Conservation (phyloP, 1,284 basidiomycete genomes). For the Porodaedalea pini region DNA sequence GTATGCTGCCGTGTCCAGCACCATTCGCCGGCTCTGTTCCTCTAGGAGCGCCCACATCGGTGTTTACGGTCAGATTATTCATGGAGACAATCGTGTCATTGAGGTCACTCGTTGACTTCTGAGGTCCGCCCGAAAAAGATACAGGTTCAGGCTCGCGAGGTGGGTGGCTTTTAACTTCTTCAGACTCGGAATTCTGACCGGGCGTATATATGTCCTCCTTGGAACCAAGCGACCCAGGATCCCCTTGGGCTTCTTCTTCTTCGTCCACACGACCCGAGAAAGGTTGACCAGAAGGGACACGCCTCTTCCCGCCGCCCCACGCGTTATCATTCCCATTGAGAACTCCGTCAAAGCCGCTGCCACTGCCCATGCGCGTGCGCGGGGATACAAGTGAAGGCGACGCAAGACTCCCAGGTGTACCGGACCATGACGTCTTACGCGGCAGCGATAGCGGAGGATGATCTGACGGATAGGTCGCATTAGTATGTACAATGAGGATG, state of each 20-base stretch:
- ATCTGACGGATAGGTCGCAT: slow-evolving; percentile 34
- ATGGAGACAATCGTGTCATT: not conserved
- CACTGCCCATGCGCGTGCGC: slow-evolving; percentile 56
- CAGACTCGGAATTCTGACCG: slow-evolving; percentile 9
- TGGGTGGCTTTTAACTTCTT: slow-evolving; percentile 11
- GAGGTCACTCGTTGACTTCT: not conserved
- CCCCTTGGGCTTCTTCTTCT: slow-evolving; percentile 40
- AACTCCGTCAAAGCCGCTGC: slow-evolving; percentile 68
- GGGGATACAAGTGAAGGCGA: slow-evolving; percentile 62
- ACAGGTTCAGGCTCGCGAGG: slow-evolving; percentile 1
- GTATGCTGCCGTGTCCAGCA: not conserved
- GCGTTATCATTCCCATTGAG: slow-evolving; percentile 59
- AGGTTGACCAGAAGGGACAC: slow-evolving; percentile 30
- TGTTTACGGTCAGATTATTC: slow-evolving; percentile 10
- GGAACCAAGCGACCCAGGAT: slow-evolving; percentile 36
- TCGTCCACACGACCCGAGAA: slow-evolving; percentile 33
- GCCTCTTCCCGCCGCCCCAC: slow-evolving; percentile 42
- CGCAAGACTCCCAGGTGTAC: slow-evolving; percentile 45
- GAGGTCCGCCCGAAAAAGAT: not conserved
- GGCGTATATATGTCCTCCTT: slow-evolving; percentile 56
- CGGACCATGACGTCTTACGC: slow-evolving; percentile 69
- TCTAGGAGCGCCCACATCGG: slow-evolving; percentile 21
- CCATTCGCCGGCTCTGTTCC: slow-evolving; percentile 23
- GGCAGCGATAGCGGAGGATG: slow-evolving; percentile 46
- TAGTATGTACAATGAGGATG: slow-evolving; percentile 10